Conservation (phyloP, 83 land plant species). For the Thuja plicata region DNA sequence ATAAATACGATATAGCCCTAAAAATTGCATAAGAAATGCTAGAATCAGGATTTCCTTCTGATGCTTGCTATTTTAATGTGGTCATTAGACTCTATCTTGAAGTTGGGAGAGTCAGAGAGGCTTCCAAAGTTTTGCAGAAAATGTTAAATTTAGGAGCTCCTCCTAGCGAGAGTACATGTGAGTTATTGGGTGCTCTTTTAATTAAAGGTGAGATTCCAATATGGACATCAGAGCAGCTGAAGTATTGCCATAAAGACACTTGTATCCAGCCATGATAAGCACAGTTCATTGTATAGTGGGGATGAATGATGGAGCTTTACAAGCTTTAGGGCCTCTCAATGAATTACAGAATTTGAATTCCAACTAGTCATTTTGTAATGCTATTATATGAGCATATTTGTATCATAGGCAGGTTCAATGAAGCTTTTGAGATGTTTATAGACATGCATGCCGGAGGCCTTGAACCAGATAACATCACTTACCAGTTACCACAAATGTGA, state of each 20-base stretch:
- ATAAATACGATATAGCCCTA: slow-evolving; percentile 49
- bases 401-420: slow-evolving; percentile 18
- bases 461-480: slow-evolving; percentile 17
- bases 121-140: slow-evolving; percentile 40
- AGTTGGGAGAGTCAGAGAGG: slow-evolving; percentile 53
- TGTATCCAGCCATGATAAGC: slow-evolving; percentile 42
- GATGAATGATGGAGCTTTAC: slow-evolving; percentile 36
- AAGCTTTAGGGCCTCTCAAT: slow-evolving; percentile 21
- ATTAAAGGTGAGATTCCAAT: slow-evolving; percentile 48
- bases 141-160: slow-evolving; percentile 36
- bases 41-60: slow-evolving; percentile 47
- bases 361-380: slow-evolving; percentile 23
- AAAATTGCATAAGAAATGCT: slow-evolving; percentile 52
- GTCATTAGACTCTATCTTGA: slow-evolving; percentile 54
- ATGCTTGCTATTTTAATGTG: slow-evolving; percentile 56
- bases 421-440: slow-evolving; percentile 19
- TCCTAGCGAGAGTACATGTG: slow-evolving; percentile 65
- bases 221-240: slow-evolving; percentile 46
- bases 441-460: slow-evolving; percentile 15
- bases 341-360: slow-evolving; percentile 13
- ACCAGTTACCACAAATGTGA: slow-evolving; percentile 14
- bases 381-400: slow-evolving; percentile 20
- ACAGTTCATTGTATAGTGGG: slow-evolving; percentile 40
- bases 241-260: slow-evolving; percentile 23
- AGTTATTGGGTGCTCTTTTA: slow-evolving; percentile 49